Evolutionary conservation across 2,329 filamentous ascomycete genomes (phyloP), one percentile per base, ranked within the genome.

Genomic region (Tothia fuscella): DNA sequence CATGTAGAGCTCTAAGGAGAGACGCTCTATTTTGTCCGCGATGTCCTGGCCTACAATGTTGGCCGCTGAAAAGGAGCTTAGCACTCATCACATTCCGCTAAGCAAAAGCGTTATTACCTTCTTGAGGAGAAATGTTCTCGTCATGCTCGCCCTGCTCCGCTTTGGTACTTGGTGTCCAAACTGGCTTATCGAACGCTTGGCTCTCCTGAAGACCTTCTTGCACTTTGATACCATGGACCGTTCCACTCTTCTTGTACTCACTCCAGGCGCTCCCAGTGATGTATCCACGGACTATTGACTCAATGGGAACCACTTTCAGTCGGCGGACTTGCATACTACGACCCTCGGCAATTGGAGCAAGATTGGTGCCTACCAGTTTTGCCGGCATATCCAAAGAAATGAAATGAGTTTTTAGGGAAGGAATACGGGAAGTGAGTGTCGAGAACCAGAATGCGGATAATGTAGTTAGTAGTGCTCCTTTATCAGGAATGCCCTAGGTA

Each of bases 251-350:
- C 56, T 75, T 65, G 65, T 91, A 84, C 65, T 93, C 86, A 29
- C 70, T 70, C 81, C 84, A 93, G 0, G 83, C 86, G 34, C 78
- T 82, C 32, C 87, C 87, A 5, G 87, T 87, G 56, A 94, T 78
- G 65, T 93, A 93, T 50, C 87, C 87, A 44, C 86, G 78, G n/a
- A 93, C 83, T 47, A 89, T 89, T 32, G 78, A 82, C 62, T 89
- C 83, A 48, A 93, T 70, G 19, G 83, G 82, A 45, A 93, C 76
- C 48, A 91, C 76, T 52, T 78, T 74, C 44, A 86, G 70, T 49
- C 76, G 76, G 47, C 78, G 76, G 42, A 89, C 82, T 49, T 77
- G 73, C 86, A 93, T 93, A 56, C 73, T 78, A 46, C 86, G 78
- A 51, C 74, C 68, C 42, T 74, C 69, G 28, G 72, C 60, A 13